Evolutionary conservation across 2,329 filamentous ascomycete genomes (phyloP).

Genomic region (Setomelanomma holmii): DNA sequence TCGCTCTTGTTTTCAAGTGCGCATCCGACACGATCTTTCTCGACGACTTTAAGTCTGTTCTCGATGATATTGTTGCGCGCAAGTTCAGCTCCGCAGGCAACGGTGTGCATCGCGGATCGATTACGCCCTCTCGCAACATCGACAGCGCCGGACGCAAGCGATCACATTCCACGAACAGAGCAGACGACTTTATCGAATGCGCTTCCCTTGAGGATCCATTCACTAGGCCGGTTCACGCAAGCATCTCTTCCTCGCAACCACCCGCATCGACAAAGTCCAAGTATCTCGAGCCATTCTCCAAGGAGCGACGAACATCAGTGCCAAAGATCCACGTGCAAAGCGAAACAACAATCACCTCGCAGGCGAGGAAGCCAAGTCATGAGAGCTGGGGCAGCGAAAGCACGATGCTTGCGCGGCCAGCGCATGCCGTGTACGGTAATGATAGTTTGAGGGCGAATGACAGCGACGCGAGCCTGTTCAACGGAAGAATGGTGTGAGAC

Average conservation of each 20-base stretch:
- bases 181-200: slow-evolving; percentile 29
- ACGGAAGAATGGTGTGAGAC: slow-evolving; percentile 25
- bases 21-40: slow-evolving; percentile 47
- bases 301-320: slow-evolving; percentile 4
- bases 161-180: slow-evolving; percentile 21
- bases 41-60: slow-evolving; percentile 46
- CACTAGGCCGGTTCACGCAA: slow-evolving; percentile 6
- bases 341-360: slow-evolving; percentile 25
- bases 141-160: slow-evolving; percentile 12
- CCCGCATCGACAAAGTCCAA: slow-evolving; percentile 12
- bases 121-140: slow-evolving; percentile 9
- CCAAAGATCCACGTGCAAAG: slow-evolving; percentile 36
- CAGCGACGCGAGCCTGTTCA: slow-evolving; percentile 23
- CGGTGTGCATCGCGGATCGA: slow-evolving; percentile 19
- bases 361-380: slow-evolving; percentile 25
- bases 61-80: slow-evolving; percentile 40
- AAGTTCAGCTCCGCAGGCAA: slow-evolving; percentile 31
- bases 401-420: slow-evolving; percentile 25
- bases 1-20: slow-evolving; percentile 47
- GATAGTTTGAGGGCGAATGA: slow-evolving; percentile 11
- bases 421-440: slow-evolving; percentile 20
- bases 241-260: slow-evolving; percentile 13
- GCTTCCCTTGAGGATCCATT: slow-evolving; percentile 13
- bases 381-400: slow-evolving; percentile 28
- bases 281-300: slow-evolving; percentile 23